phyloP scores from a whole-genome alignment of 1,284 basidiomycete species.

The Apiotrichum gamsii region DNA sequence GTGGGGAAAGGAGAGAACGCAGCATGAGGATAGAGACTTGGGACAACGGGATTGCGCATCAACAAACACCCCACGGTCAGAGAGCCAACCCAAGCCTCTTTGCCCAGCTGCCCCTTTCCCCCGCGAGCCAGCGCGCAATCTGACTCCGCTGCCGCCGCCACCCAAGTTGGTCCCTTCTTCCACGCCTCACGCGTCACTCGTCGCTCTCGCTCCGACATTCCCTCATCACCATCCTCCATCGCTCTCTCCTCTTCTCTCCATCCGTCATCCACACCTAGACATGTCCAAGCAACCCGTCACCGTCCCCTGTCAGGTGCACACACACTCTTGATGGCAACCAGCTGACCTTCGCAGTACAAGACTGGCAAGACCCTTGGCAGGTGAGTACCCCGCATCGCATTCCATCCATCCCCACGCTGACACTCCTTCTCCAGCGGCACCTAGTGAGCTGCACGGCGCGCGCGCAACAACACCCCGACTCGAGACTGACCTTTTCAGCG shows the following conservation, averaged over 20 bases:
- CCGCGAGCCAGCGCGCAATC: not conserved
- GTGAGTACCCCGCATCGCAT: slow-evolving; percentile 66
- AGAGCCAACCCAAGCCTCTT: not conserved
- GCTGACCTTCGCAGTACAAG: slow-evolving; percentile 60
- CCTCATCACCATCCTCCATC: not conserved
- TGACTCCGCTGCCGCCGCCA: not conserved
- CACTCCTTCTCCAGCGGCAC: slow-evolving; percentile 33
- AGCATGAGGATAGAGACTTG: no score
- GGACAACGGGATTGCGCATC: no score
- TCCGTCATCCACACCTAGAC: not conserved
- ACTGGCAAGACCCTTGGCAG: slow-evolving; percentile 88
- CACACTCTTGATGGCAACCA: not conserved
- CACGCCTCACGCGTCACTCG: not conserved
- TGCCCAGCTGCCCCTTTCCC: not conserved
- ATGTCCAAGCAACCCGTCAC: slow-evolving; percentile 42
- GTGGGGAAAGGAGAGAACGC: no score
- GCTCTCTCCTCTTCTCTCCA: not conserved
- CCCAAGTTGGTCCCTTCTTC: not conserved
- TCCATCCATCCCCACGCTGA: no score
- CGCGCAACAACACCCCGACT: not conserved
- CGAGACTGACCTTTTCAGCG: slow-evolving; percentile 33
- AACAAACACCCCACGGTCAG: no score
- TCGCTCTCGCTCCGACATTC: not conserved
- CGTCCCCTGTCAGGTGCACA: slow-evolving; percentile 58
- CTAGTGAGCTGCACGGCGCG: slow-evolving; percentile 28